Base-by-base conservation (phyloP, 164 flowering plant genomes). In the Umbilicus rupestris region DNA sequence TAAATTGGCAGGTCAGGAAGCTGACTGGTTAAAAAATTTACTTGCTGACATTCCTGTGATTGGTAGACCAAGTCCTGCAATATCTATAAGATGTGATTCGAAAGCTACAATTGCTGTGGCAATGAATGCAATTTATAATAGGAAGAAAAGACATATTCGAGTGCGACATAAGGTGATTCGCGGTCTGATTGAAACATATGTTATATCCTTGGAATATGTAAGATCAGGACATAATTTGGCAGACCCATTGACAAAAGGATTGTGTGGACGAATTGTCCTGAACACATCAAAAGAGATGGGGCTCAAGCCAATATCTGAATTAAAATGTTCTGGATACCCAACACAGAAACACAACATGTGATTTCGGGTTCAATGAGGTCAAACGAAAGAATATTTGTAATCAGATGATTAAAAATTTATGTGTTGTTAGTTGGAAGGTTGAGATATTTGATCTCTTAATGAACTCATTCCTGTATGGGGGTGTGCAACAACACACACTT, bases 1-100 rank as follows among this genome's bases (percentile, higher is more conserved):
- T 5, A 60, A 69, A 33, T 30, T 41, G 3, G 63, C 39, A 2
- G 46, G 60, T 14, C 31, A 16, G 19, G 60, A 69, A 45, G 66
- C 62, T 28, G 49, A 70, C 10, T 70, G 50, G 68, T 8, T 70
- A 2, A 64, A 50, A n/a, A 64, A 64, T 30, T 20, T 69, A 0
- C 19, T 44, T 15, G 4, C n/a, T 44, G 47, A 44, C 19, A 3
- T 44, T 15, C 47, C 47, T 12, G 5, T 44, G 16, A 10, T 44
- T 15, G 47, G 47, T 12, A 44, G 47, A 44, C 1, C 17, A 3
- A 10, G 17, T 17, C 19, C 47, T 1, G 16, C n/a, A n/a, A n/a
- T 17, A 0, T 15, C 19, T 1, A n/a, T n/a, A n/a, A n/a, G n/a
- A n/a, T n/a, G n/a, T n/a, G n/a, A n/a, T n/a, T n/a, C n/a, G n/a